A percentile compares a stretch with the other conserved stretches of the same genome.
phyloP scores from a whole-genome alignment of 2,329 filamentous ascomycete species.

The Penicillium occitanis region DNA sequence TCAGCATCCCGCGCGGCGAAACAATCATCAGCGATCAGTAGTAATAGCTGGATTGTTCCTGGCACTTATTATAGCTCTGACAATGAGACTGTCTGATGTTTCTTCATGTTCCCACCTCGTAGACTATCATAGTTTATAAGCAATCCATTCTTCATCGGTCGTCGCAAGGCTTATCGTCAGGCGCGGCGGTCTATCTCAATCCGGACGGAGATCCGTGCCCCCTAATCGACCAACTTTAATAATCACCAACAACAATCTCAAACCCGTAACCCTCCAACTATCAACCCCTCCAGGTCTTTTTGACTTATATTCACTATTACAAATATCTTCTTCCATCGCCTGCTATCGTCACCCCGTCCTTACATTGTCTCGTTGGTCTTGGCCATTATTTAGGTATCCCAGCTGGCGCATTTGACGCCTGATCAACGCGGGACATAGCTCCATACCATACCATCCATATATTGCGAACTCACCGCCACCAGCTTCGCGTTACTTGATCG shows the following conservation, averaged over 20 bases:
- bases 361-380: neutral
- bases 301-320: neutral
- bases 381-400: neutral
- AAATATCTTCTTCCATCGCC: neutral
- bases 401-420: neutral
- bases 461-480: neutral
- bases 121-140: neutral
- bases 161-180: neutral
- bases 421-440: slow-evolving; percentile 5
- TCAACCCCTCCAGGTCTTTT: neutral
- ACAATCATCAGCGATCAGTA: neutral
- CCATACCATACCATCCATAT: neutral
- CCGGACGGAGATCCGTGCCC: slow-evolving; percentile 2
- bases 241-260: neutral
- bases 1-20: neutral
- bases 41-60: neutral
- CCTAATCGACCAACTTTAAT: slow-evolving; percentile 7
- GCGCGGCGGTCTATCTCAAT: neutral
- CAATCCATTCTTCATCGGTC: neutral
- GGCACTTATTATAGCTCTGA: slow-evolving; percentile 1
- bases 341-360: neutral
- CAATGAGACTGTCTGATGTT: neutral
- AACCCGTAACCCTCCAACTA: neutral
- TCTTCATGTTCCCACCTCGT: neutral
- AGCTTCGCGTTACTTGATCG: neutral